Conservation (phyloP, 805 yeast species). For the Maudiozyma pseudohumilis region DNA sequence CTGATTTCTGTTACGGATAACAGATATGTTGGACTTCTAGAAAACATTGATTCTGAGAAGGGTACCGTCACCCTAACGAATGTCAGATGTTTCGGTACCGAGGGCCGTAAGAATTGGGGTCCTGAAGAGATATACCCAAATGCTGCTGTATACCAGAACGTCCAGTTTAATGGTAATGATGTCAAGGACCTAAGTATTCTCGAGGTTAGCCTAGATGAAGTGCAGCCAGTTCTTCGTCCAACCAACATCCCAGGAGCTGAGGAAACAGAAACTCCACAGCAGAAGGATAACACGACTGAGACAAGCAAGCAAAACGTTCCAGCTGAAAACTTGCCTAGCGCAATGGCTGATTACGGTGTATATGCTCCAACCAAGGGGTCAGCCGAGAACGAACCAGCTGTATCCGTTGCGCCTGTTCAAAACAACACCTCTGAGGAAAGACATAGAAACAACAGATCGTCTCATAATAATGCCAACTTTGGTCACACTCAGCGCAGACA, state of each 20-base stretch:
- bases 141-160: slow-evolving; percentile 56
- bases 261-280: not conserved
- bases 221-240: slow-evolving; percentile 40
- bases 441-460: not conserved
- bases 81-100: slow-evolving; percentile 84
- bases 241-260: slow-evolving; percentile 6
- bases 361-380: slow-evolving; percentile 18
- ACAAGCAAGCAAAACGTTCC: slow-evolving; percentile 6
- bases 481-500: slow-evolving; percentile 1
- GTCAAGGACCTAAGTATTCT: slow-evolving; percentile 82
- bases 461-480: slow-evolving; percentile 2
- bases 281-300: not conserved
- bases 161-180: slow-evolving; percentile 84
- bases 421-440: not conserved
- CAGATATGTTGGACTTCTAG: slow-evolving; percentile 83
- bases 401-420: not conserved
- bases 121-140: slow-evolving; percentile 64
- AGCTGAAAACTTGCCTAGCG: slow-evolving; percentile 22
- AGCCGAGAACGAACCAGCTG: slow-evolving; percentile 2
- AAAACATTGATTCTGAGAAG: slow-evolving; percentile 78
- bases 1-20: slow-evolving; percentile 24
- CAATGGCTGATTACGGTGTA: slow-evolving; percentile 29
- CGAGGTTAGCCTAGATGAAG: slow-evolving; percentile 58
- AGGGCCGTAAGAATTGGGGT: slow-evolving; percentile 71
- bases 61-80: slow-evolving; percentile 77